These are phyloP conservation scores for Rhizophagus sp. DNA, from an alignment of 192 early-diverging fungal genomes.

Conservation along the genomic window DNA sequence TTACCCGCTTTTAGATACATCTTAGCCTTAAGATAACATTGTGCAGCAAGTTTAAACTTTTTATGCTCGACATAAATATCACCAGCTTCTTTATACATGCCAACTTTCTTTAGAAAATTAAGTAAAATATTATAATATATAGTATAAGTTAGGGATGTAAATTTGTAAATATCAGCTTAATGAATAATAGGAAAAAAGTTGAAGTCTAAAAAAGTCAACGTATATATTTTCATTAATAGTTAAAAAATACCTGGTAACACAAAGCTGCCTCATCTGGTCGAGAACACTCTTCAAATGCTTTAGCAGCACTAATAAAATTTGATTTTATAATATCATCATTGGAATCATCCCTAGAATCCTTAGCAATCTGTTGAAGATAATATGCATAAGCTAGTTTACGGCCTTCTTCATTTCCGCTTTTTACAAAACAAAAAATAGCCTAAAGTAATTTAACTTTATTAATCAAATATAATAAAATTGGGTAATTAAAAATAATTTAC, in stretches of 20 bases:
- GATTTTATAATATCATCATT: background rate
- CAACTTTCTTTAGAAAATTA: background rate
- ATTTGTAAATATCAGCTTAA: background rate
- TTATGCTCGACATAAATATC: background rate
- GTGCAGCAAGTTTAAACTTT: conserved; percentile 11
- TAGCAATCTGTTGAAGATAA: conserved; percentile 15
- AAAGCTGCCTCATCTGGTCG: background rate
- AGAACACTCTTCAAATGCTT: conserved; percentile 6
- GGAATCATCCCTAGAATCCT: conserved; percentile 7
- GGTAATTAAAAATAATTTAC: background rate
- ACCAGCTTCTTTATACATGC: conserved; percentile 8
- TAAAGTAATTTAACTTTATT: background rate
- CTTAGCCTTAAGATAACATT: background rate
- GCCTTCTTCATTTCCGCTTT: background rate
- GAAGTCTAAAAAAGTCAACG: background rate
- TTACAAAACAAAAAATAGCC: conserved; percentile 25
- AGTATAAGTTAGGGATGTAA: too few species aligned
- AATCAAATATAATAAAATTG: background rate
- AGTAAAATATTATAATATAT: too few species aligned
- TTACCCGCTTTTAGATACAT: background rate
- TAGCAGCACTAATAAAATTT: conserved; percentile 2
- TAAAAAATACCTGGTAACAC: background rate
- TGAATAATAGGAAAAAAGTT: background rate
- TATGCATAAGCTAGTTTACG: conserved; percentile 9
- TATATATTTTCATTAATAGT: too few species aligned